phyloP scores from a whole-genome alignment of 2,329 filamentous ascomycete species.

The Colletotrichum orbiculare region DNA sequence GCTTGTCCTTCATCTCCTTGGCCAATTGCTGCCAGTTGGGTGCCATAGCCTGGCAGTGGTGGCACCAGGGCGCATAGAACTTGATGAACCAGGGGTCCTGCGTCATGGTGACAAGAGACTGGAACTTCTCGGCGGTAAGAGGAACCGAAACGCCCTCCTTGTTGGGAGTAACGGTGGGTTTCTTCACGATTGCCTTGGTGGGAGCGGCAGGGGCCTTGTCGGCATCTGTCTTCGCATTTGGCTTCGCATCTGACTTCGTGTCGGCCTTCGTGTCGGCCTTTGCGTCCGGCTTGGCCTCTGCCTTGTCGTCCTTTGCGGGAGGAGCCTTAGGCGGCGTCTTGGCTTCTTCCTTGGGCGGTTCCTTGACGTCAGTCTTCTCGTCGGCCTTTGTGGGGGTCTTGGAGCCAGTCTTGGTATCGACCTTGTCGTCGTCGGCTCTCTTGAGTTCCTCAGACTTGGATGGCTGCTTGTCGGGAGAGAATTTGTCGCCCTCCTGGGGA shows the following conservation, averaged over 20 bases:
- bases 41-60: conserved; percentile 92
- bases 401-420: conserved; percentile 35
- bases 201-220: conserved; percentile 41
- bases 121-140: conserved; percentile 87
- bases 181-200: conserved; percentile 55
- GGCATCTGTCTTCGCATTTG: conserved; percentile 33
- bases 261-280: conserved; percentile 38
- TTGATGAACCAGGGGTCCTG: conserved; percentile 98
- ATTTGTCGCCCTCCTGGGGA: conserved; percentile 75
- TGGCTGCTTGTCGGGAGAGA: conserved; percentile 48
- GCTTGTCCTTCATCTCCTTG: conserved; percentile 87
- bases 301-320: conserved; percentile 43
- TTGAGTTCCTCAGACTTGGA: conserved; percentile 42
- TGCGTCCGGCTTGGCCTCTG: conserved; percentile 46
- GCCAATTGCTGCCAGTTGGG: conserved; percentile 91
- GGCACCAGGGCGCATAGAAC: conserved; percentile 98
- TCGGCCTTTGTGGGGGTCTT: conserved; percentile 42
- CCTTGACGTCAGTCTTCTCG: conserved; percentile 46
- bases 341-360: conserved; percentile 39
- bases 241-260: conserved; percentile 40
- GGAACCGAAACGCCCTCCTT: conserved; percentile 78
- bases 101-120: conserved; percentile 84
- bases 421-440: conserved; percentile 37
- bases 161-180: conserved; percentile 73
- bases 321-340: conserved; percentile 27